Conservation (phyloP, 441 rosid genomes). For the Hypseocharis bilobata region DNA sequence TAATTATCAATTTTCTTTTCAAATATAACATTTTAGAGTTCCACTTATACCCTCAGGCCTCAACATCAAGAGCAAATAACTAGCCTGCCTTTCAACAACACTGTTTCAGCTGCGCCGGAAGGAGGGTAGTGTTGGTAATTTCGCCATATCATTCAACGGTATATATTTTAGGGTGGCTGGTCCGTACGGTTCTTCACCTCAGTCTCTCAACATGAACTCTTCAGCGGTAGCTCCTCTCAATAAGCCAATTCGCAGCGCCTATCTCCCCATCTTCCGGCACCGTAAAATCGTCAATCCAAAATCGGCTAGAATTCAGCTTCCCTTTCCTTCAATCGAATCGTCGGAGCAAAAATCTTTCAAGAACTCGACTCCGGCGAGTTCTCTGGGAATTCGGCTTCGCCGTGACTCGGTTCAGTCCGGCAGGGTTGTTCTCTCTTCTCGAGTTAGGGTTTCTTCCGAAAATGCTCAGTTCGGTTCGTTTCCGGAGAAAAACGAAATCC, state of each 20-base stretch:
- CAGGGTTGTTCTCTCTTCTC: conserved; percentile 19
- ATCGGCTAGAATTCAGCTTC: conserved; percentile 3
- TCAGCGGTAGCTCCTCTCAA: conserved; percentile 9
- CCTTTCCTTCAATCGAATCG: conserved; percentile 10
- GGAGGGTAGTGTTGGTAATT: neutral
- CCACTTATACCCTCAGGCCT: too few relatives aligned
- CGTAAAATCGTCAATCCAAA: conserved; percentile 10
- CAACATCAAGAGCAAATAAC: too few relatives aligned
- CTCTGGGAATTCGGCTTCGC: conserved; percentile 11
- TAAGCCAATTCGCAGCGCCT: conserved; percentile 12
- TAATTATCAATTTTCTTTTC: too few relatives aligned
- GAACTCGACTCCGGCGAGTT: conserved; percentile 8
- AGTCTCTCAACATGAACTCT: conserved; percentile 25
- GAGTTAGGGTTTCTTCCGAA: conserved; percentile 38
- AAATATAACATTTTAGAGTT: too few relatives aligned
- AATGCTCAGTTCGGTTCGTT: conserved; percentile 32
- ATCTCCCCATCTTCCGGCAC: conserved; percentile 2
- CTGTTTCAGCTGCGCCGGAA: neutral
- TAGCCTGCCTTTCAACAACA: too few relatives aligned
- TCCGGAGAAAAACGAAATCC: conserved; percentile 24
- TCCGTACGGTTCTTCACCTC: neutral
- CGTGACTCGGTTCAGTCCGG: conserved; percentile 11
- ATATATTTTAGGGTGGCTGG: conserved; percentile 3
- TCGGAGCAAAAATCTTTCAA: conserved; percentile 8
- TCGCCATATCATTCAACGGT: conserved; percentile 1